These are phyloP conservation scores for Trametopsis cervina DNA, from an alignment of 768 basidiomycete species.

Conservation along the genomic window DNA sequence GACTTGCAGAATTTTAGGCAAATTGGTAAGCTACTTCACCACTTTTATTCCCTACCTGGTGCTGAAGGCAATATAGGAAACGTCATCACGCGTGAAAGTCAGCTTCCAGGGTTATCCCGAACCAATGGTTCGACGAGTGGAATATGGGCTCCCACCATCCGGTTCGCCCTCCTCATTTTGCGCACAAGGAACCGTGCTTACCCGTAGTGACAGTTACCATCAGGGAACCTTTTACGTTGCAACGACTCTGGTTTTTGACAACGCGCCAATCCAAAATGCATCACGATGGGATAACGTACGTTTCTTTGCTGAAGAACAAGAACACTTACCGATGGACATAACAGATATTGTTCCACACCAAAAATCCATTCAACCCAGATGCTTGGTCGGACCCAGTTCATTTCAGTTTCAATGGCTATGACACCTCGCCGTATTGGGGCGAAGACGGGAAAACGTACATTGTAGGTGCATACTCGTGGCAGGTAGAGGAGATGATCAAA, in stretches of 20 bases:
- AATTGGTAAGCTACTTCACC: slow-evolving; percentile 9
- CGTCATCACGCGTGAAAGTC: slow-evolving; percentile 12
- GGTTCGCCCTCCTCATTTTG: neutral
- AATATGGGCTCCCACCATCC: slow-evolving; percentile 17
- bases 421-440: slow-evolving; percentile 18
- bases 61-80: slow-evolving; percentile 10
- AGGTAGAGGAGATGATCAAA: slow-evolving; percentile 5
- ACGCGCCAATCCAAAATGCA: slow-evolving; percentile 6
- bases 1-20: slow-evolving; percentile 15
- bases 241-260: slow-evolving; percentile 14
- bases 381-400: slow-evolving; percentile 17
- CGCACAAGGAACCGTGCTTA: neutral
- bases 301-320: neutral
- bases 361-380: slow-evolving; percentile 10
- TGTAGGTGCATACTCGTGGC: slow-evolving; percentile 14
- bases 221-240: slow-evolving; percentile 15
- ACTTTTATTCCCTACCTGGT: neutral
- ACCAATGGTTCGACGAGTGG: slow-evolving; percentile 12
- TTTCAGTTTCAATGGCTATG: slow-evolving; percentile 17
- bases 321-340: neutral
- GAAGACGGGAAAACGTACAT: slow-evolving; percentile 15
- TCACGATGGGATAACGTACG: slow-evolving; percentile 17
- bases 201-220: slow-evolving; percentile 2
- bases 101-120: slow-evolving; percentile 9
- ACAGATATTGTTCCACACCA: slow-evolving; percentile 8